Base-by-base conservation (phyloP, 306 rosid species). In the Castanospermum australe region DNA sequence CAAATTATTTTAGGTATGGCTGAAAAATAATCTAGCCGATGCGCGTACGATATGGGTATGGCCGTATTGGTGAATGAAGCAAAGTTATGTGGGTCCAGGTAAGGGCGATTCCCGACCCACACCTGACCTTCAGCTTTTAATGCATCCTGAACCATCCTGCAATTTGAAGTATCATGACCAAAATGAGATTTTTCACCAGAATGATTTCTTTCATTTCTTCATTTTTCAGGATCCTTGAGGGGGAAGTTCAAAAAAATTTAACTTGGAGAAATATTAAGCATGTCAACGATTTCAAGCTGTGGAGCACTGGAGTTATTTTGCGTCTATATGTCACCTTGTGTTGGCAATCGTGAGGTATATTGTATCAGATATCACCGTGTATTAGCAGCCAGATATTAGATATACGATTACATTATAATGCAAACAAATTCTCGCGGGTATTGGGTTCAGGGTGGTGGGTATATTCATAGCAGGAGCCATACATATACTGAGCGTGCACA, bases 161-260 rank as follows among this genome's bases (percentile, higher is more conserved):
- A 14, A 15, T 30, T 61, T 8, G 13, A 12, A 32, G 9, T 33
- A 11, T 38, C 9, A 33, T 35, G 36, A 52, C 11, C 9, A 41
- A 25, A 45, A 32, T n/a, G 10, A n/a, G 5, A 42, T 6, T 74
- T 74, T 36, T 59, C 25, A 60, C 15, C 41, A 15, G 18, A 38
- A 36, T 21, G 18, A 15, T 69, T 33, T 76, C n/a, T 70, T 71
- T 11, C 73, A 56, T 32, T 75, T 75, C 15, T 73, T 22, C 5
- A 0, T 32, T 75, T 75, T 79, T 45, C 51, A 79, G 83, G 81
- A 64, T 38, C 45, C 81, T 17, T 67, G 68, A 78, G 42, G 70
- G 22, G 33, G 17, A 21, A 56, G 12, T 48, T 54, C 17, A 78
- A 13, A 18, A 18, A 39, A 6, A 44, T 48, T 67, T n/a, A 18